Conservation (phyloP, 768 basidiomycete genomes). For the Tulasnella sp. region DNA sequence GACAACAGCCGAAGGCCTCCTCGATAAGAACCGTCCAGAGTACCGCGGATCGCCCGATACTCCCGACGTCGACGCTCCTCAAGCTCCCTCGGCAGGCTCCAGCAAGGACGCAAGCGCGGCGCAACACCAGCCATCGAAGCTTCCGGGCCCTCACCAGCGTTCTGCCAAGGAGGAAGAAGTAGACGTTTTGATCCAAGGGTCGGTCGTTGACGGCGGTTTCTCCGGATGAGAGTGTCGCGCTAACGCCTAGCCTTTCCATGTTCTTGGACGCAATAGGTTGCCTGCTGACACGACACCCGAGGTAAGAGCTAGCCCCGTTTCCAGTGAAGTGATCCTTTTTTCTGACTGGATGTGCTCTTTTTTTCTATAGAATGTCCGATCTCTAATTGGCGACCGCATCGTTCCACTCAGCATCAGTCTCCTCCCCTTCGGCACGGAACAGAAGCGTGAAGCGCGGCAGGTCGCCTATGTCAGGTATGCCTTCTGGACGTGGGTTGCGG, state of each 20-base stretch:
- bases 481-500: too few species aligned
- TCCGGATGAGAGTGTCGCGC: not conserved
- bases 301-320: not conserved
- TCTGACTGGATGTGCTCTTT: not conserved
- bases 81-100: not conserved
- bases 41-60: conserved; percentile 14
- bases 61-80: not conserved
- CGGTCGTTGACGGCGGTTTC: not conserved
- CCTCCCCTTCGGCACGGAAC: conserved; percentile 22
- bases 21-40: conserved; percentile 22
- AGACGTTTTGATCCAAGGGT: conserved; percentile 24
- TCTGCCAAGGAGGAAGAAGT: conserved; percentile 5
- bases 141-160: not conserved
- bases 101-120: not conserved
- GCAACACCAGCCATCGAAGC: not conserved
- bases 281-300: not conserved
- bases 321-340: not conserved
- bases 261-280: not conserved
- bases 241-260: not conserved
- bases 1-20: conserved; percentile 17
- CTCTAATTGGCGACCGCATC: conserved; percentile 10
- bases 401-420: conserved; percentile 11
- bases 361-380: conserved; percentile 6
- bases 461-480: conserved; percentile 17
- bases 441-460: not conserved